These are phyloP conservation scores for Trichoderma arundinaceum DNA, from an alignment of 2,329 filamentous ascomycete genomes.

Conservation along the genomic window DNA sequence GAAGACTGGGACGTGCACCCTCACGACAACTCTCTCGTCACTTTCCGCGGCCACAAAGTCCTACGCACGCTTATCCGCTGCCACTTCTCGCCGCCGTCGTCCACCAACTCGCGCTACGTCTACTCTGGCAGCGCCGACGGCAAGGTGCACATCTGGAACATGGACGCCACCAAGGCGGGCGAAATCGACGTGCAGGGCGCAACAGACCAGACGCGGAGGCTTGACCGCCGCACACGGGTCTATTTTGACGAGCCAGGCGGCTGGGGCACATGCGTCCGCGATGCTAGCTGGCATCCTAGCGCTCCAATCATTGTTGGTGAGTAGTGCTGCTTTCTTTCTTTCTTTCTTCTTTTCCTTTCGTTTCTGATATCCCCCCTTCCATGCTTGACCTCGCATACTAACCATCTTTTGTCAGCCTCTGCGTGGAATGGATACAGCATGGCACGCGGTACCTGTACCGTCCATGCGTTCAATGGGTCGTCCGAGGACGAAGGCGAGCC, in stretches of 20 bases:
- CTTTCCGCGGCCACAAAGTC: constrained; percentile 88
- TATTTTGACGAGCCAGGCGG: constrained; percentile 61
- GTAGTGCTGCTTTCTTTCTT: constrained; percentile 39
- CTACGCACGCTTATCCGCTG: constrained; percentile 90
- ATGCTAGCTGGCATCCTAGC: constrained; percentile 89
- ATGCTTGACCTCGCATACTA: neutral
- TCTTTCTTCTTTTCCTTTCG: too few species aligned
- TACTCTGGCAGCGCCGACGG: constrained; percentile 92
- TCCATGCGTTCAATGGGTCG: constrained; percentile 78
- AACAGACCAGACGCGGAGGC: constrained; percentile 66
- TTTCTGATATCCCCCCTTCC: neutral
- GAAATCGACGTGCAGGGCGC: constrained; percentile 78
- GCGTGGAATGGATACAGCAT: constrained; percentile 81
- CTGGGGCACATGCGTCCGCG: constrained; percentile 82
- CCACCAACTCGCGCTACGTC: constrained; percentile 88
- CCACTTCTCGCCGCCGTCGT: constrained; percentile 87
- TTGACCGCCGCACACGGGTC: constrained; percentile 58
- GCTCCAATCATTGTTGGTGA: constrained; percentile 76
- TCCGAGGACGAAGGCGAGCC: constrained; percentile 67
- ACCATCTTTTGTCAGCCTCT: constrained; percentile 61
- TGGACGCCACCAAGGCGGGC: constrained; percentile 83
- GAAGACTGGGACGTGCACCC: constrained; percentile 64
- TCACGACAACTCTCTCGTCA: constrained; percentile 92
- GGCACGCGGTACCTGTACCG: constrained; percentile 73
- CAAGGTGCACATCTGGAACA: constrained; percentile 88